Evolutionary conservation across 306 rosid genomes (phyloP), one percentile per base, ranked within the genome.

Genomic region (Argentina anserina): DNA sequence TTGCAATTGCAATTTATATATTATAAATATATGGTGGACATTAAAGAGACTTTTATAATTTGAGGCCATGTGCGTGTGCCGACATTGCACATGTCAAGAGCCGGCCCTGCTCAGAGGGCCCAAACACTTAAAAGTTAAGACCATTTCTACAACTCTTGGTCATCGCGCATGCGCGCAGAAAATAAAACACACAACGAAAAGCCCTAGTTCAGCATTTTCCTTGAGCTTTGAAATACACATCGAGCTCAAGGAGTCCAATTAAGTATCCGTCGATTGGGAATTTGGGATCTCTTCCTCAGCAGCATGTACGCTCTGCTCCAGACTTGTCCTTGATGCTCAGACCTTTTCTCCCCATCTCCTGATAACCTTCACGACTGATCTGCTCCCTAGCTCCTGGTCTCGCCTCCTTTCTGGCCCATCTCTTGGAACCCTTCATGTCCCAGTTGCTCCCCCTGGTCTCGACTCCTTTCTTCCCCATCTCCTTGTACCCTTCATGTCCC

Each of bases 281-380:
- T n/a, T n/a, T n/a, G n/a, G 46, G 21, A 87, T 74, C 42, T 84
- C 88, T 81, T 85, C 87, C 56, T 82, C 88, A 0, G 47, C 83
- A 62, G 92, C 94, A 42, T n/a, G n/a, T n/a, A n/a, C 92, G 85
- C 61, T 85, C 85, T 62, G 33, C 89, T 47, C 83, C 91, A 17
- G 87, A 78, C 73, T 71, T 87, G 23, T 85, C 88, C 79, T 37
- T 73, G 23, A 89, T 81, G 82, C 85, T 84, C 3, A 87, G 86
- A 0, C 97, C 92, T 67, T 87, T 88, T 41, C 84, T 83, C 0
- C 92, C 94, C 97, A 90, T 90, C 73, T 90, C 88, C 70, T 81
- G 77, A 53, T 75, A 83, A 58, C 86, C 83, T n/a, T 75, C 81
- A 2, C 36, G 63, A 6, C 80, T 80, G 0, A 72, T 23, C 82